Evolutionary conservation across 495 filamentous ascomycete genomes (phyloP).

Genomic region (Podospora bellae-mahoneyi): DNA sequence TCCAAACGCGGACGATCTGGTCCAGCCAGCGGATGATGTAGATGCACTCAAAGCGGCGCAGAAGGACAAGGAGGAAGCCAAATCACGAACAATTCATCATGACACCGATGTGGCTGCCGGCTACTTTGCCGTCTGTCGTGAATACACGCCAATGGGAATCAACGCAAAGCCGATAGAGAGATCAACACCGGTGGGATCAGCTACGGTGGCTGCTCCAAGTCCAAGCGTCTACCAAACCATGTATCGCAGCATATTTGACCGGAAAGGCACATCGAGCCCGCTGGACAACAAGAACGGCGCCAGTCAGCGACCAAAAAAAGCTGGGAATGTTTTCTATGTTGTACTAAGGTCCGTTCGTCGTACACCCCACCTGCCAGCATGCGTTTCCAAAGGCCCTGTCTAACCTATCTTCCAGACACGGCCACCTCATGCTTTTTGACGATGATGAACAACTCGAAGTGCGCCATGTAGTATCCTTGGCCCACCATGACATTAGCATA

Average conservation of each 20-base stretch:
- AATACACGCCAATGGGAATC: conserved; percentile 84
- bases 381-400: background rate
- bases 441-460: conserved; percentile 85
- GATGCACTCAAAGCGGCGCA: conserved; percentile 44
- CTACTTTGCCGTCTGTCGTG: conserved; percentile 91
- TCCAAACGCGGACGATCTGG: conserved; percentile 37
- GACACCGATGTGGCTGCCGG: conserved; percentile 85
- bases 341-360: conserved; percentile 65
- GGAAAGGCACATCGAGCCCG: conserved; percentile 57
- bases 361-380: background rate
- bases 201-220: conserved; percentile 64
- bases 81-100: conserved; percentile 45
- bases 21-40: conserved; percentile 49
- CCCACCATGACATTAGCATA: conserved; percentile 80
- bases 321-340: conserved; percentile 90
- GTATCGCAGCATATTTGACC: conserved; percentile 94
- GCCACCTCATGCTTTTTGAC: conserved; percentile 96
- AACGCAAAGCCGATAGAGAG: conserved; percentile 91
- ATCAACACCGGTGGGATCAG: conserved; percentile 71
- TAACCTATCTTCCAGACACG: conserved; percentile 58
- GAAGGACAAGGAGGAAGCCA: conserved; percentile 45
- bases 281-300: conserved; percentile 44
- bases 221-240: conserved; percentile 96
- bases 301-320: conserved; percentile 64
- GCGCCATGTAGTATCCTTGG: conserved; percentile 87